Conservation (phyloP, 2,329 filamentous ascomycete species). For the Emydomyces testavorans region DNA sequence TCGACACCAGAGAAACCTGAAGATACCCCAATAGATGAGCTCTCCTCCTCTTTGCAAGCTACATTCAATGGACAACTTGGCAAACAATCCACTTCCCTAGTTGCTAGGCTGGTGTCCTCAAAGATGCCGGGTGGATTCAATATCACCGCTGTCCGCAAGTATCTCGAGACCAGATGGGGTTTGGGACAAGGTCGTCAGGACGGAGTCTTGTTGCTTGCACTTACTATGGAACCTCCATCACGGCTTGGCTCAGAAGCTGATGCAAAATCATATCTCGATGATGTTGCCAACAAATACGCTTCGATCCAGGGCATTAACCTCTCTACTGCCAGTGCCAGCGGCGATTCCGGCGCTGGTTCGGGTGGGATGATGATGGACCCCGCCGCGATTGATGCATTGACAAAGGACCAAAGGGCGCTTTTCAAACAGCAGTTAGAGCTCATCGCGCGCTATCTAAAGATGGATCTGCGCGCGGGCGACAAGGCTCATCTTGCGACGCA, state of each 20-base stretch:
- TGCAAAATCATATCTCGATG: conserved; percentile 84
- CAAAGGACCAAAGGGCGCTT: conserved; percentile 86
- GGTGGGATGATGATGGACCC: conserved; percentile 99
- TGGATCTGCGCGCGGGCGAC: conserved; percentile 92
- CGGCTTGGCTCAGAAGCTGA: conserved; percentile 83
- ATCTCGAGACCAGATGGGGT: conserved; percentile 89
- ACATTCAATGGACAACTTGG: conserved; percentile 98
- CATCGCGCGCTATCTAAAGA: conserved; percentile 88
- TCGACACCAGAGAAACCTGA: conserved; percentile 97
- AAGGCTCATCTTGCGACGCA: conserved; percentile 79
- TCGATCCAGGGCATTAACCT: conserved; percentile 70
- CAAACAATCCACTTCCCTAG: conserved; percentile 86
- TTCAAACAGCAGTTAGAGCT: conserved; percentile 98
- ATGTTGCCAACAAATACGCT: conserved; percentile 81
- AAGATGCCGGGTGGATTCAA: conserved; percentile 99
- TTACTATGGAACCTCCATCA: conserved; percentile 84
- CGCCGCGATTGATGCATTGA: conserved; percentile 88
- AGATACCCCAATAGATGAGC: conserved; percentile 90
- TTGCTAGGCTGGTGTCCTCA: conserved; percentile 89
- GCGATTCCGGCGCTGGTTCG: conserved; percentile 57
- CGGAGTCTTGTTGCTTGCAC: conserved; percentile 71
- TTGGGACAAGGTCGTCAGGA: conserved; percentile 79
- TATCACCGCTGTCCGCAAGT: conserved; percentile 89
- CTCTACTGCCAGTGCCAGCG: conserved; percentile 57
- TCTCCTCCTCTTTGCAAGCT: conserved; percentile 88